Percentiles rank a stretch among this genome's conserved stretches.
Conservation (phyloP, 306 rosid species). For the Pyrus bretschneideri region DNA sequence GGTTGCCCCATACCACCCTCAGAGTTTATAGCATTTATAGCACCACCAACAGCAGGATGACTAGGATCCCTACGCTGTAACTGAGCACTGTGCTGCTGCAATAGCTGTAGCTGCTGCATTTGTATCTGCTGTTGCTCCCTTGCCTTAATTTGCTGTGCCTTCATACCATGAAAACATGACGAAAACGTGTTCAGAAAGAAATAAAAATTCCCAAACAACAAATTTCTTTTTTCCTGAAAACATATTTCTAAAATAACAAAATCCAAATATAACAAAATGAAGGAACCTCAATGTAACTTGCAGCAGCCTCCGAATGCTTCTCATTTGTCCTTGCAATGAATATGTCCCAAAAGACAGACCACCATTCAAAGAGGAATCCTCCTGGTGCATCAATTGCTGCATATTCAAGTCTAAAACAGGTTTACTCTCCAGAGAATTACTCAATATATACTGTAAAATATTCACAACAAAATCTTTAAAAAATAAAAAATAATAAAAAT, state of each 20-base stretch:
- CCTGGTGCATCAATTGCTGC: conserved; percentile 99
- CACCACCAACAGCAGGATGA: conserved; percentile 51
- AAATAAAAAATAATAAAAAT: no score
- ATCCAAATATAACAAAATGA: neutral
- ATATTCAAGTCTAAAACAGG: conserved; percentile 24
- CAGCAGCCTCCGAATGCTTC: conserved; percentile 90
- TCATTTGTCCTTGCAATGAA: conserved; percentile 86
- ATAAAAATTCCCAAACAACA: neutral
- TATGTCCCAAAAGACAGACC: conserved; percentile 98
- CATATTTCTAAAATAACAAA: neutral
- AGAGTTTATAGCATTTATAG: conserved; percentile 52
- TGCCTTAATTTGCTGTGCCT: conserved; percentile 67
- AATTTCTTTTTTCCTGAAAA: neutral
- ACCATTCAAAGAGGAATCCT: conserved; percentile 94
- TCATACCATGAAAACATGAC: conserved; percentile 2
- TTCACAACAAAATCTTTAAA: neutral
- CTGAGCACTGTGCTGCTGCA: conserved; percentile 69
- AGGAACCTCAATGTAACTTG: conserved; percentile 72
- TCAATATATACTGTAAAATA: neutral
- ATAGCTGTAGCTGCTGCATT: conserved; percentile 75
- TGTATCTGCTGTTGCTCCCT: conserved; percentile 80
- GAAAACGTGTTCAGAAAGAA: neutral
- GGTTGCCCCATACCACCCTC: conserved; percentile 85
- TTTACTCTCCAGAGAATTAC: neutral
- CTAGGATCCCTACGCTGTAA: conserved; percentile 76